Conservation (phyloP, 768 basidiomycete genomes). For the Russula abietina region DNA sequence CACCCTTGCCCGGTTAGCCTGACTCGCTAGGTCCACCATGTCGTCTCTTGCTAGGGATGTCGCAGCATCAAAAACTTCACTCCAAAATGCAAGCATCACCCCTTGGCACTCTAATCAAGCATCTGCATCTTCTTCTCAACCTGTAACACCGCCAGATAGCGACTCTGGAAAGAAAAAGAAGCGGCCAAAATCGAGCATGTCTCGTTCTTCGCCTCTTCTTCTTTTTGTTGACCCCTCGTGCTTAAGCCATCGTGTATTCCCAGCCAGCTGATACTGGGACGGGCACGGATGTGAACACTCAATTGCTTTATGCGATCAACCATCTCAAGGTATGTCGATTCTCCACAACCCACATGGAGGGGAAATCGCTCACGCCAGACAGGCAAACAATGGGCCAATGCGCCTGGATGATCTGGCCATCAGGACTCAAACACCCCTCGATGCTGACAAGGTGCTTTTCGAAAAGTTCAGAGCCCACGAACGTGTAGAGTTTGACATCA, state of each 20-base stretch:
- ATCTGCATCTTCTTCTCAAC: slow-evolving; percentile 33
- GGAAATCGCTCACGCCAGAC: neutral
- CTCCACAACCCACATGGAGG: neutral
- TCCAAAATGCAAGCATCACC: slow-evolving; percentile 59
- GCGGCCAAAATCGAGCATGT: slow-evolving; percentile 57
- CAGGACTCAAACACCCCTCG: slow-evolving; percentile 68
- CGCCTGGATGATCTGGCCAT: slow-evolving; percentile 85
- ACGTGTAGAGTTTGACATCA: slow-evolving; percentile 69
- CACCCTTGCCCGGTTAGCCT: neutral
- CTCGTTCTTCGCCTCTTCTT: slow-evolving; percentile 25
- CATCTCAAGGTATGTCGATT: slow-evolving; percentile 59
- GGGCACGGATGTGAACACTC: slow-evolving; percentile 78
- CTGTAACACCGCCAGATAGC: slow-evolving; percentile 32
- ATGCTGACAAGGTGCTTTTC: slow-evolving; percentile 61
- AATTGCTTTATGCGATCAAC: slow-evolving; percentile 78
- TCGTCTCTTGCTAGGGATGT: slow-evolving; percentile 63
- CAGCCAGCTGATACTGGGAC: slow-evolving; percentile 84
- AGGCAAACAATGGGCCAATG: slow-evolving; percentile 73
- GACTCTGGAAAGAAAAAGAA: slow-evolving; percentile 43
- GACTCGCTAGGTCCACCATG: slow-evolving; percentile 37
- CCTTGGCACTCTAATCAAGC: slow-evolving; percentile 64
- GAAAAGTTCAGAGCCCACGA: slow-evolving; percentile 83
- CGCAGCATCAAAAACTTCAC: slow-evolving; percentile 59
- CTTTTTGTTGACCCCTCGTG: slow-evolving; percentile 23
- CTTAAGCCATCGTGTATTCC: slow-evolving; percentile 68